Conservation (phyloP, 345 rosid species). For the Microcos paniculata region DNA sequence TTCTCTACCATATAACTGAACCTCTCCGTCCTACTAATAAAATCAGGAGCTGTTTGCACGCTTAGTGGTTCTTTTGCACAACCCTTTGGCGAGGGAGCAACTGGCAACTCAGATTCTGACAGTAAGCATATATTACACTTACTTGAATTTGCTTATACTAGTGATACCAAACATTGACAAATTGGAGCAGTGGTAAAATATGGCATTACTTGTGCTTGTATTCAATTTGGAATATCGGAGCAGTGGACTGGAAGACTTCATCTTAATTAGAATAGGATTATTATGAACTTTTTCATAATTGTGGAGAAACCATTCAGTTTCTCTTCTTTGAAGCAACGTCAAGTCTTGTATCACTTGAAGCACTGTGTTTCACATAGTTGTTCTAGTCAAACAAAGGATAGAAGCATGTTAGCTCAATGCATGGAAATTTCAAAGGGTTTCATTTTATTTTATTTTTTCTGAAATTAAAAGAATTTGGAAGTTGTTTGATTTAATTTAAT, state of each 20-base stretch:
- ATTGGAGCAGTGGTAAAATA: background rate
- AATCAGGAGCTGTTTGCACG: slow-evolving; percentile 92
- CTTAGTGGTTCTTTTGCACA: slow-evolving; percentile 88
- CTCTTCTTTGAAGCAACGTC: background rate
- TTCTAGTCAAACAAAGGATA: background rate
- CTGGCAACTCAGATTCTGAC: slow-evolving; percentile 84
- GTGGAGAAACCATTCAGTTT: background rate
- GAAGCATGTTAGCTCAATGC: slow-evolving; percentile 2
- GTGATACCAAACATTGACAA: background rate
- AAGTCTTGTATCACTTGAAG: background rate
- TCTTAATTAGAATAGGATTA: background rate
- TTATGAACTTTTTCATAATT: slow-evolving; percentile 1
- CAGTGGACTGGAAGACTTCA: background rate
- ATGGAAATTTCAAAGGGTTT: background rate
- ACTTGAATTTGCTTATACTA: slow-evolving; percentile 1
- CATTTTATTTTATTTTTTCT: background rate
- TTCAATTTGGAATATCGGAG: background rate
- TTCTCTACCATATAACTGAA: slow-evolving; percentile 2
- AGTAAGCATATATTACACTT: slow-evolving; percentile 42
- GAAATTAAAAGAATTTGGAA: background rate
- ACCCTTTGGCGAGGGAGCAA: slow-evolving; percentile 89
- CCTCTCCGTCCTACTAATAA: slow-evolving; percentile 19
- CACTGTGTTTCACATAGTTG: background rate
- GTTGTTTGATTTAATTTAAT: slow-evolving; percentile 4
- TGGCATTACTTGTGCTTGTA: background rate